phyloP scores from a whole-genome alignment of 2,329 filamentous ascomycete genomes.

The Aspergillus texensis region DNA sequence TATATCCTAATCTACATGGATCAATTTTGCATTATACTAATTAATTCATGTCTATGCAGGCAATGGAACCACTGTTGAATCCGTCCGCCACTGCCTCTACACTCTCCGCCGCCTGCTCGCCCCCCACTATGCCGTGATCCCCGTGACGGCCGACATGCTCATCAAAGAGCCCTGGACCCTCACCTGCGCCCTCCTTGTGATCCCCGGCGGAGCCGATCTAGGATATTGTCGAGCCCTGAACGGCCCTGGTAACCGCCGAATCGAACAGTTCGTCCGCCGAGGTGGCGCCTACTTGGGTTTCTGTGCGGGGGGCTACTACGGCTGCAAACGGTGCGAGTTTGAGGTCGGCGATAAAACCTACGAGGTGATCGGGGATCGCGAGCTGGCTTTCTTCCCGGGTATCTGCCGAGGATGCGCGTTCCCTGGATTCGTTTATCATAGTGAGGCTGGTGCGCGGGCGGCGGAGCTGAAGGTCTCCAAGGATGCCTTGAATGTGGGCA shows the following conservation, averaged over 20 bases:
- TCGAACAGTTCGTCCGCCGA: conserved; percentile 79
- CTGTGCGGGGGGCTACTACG: conserved; percentile 95
- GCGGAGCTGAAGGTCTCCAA: conserved; percentile 67
- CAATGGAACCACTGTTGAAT: conserved; percentile 81
- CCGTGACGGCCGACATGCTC: conserved; percentile 75
- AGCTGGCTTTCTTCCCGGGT: conserved; percentile 86
- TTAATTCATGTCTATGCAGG: conserved; percentile 54
- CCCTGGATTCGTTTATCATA: conserved; percentile 85
- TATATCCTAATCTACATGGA: conserved; percentile 48
- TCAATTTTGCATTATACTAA: conserved; percentile 13
- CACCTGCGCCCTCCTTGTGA: conserved; percentile 84
- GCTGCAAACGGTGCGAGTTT: conserved; percentile 79
- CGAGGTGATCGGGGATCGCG: conserved; percentile 82
- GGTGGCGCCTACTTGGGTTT: conserved; percentile 88
- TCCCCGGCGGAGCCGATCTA: conserved; percentile 92
- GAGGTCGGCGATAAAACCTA: conserved; percentile 80
- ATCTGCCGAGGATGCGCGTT: conserved; percentile 85
- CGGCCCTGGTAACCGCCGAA: conserved; percentile 81
- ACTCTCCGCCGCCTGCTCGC: conserved; percentile 83
- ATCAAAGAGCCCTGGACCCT: conserved; percentile 89
- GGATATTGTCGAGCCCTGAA: conserved; percentile 88
- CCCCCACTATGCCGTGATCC: conserved; percentile 89
- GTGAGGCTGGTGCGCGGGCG: conserved; percentile 79
- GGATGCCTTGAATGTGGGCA: conserved; percentile 56
- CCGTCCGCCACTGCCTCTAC: conserved; percentile 85